Percentiles rank a stretch among this genome's conserved stretches.
Conservation (phyloP, 495 filamentous ascomycete genomes). For the Neurospora tetraspora region DNA sequence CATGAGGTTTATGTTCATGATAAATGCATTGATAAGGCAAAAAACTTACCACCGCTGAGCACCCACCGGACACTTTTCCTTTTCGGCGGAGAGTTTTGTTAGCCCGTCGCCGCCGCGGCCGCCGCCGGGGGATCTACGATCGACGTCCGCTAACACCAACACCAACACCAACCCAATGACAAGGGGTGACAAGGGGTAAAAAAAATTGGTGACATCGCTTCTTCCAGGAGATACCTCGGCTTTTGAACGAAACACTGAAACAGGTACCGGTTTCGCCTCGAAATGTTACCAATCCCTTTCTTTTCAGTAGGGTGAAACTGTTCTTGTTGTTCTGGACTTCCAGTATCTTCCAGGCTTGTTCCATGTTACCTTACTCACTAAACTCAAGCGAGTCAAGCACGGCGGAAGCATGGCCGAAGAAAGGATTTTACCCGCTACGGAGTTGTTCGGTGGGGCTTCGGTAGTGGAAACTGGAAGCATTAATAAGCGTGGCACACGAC, state of each 20-base stretch:
- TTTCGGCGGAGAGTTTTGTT: neutral
- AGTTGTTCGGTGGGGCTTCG: neutral
- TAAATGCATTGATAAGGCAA: no score
- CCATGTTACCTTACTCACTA: neutral
- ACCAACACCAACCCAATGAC: no score
- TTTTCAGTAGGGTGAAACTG: no score
- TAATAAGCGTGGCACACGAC: neutral
- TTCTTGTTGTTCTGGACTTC: neutral
- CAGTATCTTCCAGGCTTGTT: neutral
- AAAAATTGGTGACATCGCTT: neutral
- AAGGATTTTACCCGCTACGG: neutral
- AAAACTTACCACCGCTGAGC: no score
- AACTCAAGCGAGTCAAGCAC: neutral
- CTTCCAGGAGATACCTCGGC: neutral
- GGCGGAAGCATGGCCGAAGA: neutral
- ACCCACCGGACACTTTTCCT: neutral
- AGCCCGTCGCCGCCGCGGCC: neutral
- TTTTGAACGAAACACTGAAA: neutral
- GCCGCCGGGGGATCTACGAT: neutral
- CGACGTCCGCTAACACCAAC: no score
- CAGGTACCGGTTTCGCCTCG: neutral
- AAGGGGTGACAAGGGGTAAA: neutral
- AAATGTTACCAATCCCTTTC: neutral
- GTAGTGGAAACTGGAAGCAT: neutral
- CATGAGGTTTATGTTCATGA: no score